Percentiles rank a stretch among this genome's conserved stretches.
Conservation (phyloP, 371 early-diverging fungal genomes). For the Phascolomyces articulosus region DNA sequence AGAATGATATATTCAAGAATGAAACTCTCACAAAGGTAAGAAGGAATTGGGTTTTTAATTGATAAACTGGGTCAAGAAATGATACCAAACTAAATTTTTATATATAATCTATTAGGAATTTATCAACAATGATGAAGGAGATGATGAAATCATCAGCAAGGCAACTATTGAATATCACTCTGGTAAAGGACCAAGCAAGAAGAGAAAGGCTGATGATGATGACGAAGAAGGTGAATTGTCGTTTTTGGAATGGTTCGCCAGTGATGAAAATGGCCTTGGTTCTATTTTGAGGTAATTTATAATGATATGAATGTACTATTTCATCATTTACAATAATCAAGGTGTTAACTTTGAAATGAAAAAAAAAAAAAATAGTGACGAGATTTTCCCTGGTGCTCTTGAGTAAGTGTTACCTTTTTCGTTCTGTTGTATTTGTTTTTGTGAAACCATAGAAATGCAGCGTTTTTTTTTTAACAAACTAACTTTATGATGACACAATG, state of each 20-base stretch:
- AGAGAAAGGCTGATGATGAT: constrained; percentile 10
- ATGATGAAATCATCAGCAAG: constrained; percentile 34
- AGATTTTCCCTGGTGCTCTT: constrained; percentile 4
- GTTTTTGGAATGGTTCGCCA: background rate
- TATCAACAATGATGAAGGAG: constrained; percentile 44
- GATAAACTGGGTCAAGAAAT: too few relatives aligned
- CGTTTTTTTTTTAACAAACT: too few relatives aligned
- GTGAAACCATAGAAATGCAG: background rate
- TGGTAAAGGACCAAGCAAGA: constrained; percentile 33
- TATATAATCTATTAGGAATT: constrained; percentile 28
- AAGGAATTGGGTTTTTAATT: background rate
- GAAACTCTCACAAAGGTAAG: constrained; percentile 55
- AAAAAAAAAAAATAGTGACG: too few relatives aligned
- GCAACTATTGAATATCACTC: constrained; percentile 54
- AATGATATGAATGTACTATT: too few relatives aligned
- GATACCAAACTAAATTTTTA: background rate
- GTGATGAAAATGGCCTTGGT: background rate
- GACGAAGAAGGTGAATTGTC: background rate
- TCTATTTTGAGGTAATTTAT: background rate
- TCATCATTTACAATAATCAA: too few relatives aligned
- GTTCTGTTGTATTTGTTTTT: background rate
- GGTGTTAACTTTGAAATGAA: too few relatives aligned
- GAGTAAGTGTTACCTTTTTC: background rate
- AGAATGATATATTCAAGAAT: constrained; percentile 60
- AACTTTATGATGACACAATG: too few relatives aligned